Base-by-base conservation (phyloP, 768 basidiomycete species). In the Agrocybe chaxingu region DNA sequence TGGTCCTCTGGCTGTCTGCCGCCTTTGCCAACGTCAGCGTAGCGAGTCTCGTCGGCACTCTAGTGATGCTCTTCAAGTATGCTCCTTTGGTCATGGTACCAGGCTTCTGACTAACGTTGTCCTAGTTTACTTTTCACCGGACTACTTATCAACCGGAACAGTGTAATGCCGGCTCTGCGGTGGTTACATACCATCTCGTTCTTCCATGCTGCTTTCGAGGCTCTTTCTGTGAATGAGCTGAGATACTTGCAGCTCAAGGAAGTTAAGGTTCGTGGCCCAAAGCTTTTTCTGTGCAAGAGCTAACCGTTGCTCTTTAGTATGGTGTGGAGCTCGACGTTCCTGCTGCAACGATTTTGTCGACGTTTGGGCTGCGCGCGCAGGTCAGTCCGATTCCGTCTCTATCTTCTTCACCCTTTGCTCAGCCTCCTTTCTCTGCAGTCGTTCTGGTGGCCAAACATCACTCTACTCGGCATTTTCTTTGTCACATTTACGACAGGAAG, bases 141-240 rank as follows among this genome's bases (percentile, higher is more conserved):
- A 4, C 71, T 98, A 49, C 75, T 98, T 53, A 93, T 99, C 71
- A 99, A 98, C 69, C 85, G 93, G 42, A 89, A 94, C 53, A 87
- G 87, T 24, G 81, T 98, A 9, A 76, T 81, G 0, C 75, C 77
- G 0, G 76, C 73, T 34, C 73, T 97, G 44, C 84, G 80, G 51
- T 97, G 92, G 90, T 71, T 99, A 52, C 89, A 94, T 63, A 93
- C 88, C 0, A 62, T 91, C 5, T 97, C 94, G 4, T 98, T 98
- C 78, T 99, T 97, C 85, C 97, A 99, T 71, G 96, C 97, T 18
- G 97, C 92, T 0, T 98, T 94, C 58, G 97, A 99, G 70, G 95
- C 91, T 0, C 78, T 99, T 35, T 85, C 95, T n/a, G 97, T 99
- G 50, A 99, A 98, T 64, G 97, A 99, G 67, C 74, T 99, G 50